phyloP scores from a whole-genome alignment of 176 grass and related monocot genomes.

The Carex myosuroides region DNA sequence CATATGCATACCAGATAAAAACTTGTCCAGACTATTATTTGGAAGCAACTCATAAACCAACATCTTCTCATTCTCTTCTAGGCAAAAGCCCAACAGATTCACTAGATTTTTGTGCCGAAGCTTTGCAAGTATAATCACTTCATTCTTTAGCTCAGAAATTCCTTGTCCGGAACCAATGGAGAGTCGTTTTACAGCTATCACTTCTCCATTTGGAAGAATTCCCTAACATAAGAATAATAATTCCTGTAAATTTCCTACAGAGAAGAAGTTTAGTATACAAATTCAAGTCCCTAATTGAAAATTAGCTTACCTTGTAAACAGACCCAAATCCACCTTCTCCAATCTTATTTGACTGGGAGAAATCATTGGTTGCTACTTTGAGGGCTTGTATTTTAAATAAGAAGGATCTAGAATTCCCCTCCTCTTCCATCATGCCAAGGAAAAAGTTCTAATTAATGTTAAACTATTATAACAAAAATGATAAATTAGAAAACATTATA shows the following conservation, averaged over 20 bases:
- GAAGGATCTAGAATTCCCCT: background rate
- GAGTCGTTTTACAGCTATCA: slow-evolving; percentile 70
- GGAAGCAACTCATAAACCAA: slow-evolving; percentile 64
- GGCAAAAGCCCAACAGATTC: slow-evolving; percentile 53
- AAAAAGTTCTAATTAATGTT: too few species aligned
- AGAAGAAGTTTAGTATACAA: too few species aligned
- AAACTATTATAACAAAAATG: too few species aligned
- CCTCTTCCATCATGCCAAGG: too few species aligned
- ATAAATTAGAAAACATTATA: background rate
- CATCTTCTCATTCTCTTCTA: slow-evolving; percentile 56
- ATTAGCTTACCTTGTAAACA: slow-evolving; percentile 10
- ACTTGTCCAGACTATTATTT: slow-evolving; percentile 61
- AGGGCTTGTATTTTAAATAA: background rate
- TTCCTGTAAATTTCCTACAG: too few species aligned
- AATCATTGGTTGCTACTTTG: slow-evolving; percentile 3
- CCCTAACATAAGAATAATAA: background rate
- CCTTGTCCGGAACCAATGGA: slow-evolving; percentile 52
- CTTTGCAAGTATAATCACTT: slow-evolving; percentile 51
- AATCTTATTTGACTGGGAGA: slow-evolving; percentile 10
- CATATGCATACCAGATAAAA: slow-evolving; percentile 46
- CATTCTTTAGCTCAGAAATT: slow-evolving; percentile 67
- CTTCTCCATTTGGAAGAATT: slow-evolving; percentile 32
- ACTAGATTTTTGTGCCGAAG: slow-evolving; percentile 73
- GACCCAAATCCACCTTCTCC: slow-evolving; percentile 19
- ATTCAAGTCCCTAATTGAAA: background rate